These are phyloP conservation scores for Emergomyces africanus DNA, from an alignment of 2,329 filamentous ascomycete genomes.

Conservation along the genomic window DNA sequence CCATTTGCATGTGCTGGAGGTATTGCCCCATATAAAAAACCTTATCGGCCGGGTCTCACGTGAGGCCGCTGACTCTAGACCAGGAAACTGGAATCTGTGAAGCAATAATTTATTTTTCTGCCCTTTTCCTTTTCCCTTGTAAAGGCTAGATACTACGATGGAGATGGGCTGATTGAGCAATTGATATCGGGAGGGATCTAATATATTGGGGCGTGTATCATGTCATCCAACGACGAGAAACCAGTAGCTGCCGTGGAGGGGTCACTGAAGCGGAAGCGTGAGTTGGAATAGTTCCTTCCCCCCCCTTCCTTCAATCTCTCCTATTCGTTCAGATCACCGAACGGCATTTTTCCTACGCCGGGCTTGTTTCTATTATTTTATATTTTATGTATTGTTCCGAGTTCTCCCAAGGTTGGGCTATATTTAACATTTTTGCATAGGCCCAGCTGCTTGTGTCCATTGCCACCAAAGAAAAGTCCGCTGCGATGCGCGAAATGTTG, in stretches of 20 bases:
- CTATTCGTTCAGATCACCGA: not conserved
- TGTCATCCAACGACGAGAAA: constrained; percentile 9
- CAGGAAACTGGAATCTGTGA: not conserved
- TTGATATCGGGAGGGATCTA: not conserved
- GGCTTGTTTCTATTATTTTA: not conserved
- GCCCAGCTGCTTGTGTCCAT: constrained; percentile 35
- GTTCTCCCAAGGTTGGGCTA: not conserved
- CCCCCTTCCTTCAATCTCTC: not conserved
- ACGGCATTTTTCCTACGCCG: not conserved
- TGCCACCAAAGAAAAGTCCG: constrained; percentile 41
- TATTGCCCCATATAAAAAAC: not conserved
- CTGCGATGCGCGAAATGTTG: constrained; percentile 37
- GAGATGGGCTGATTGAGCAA: not conserved
- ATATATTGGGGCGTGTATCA: constrained; percentile 1
- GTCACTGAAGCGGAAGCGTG: constrained; percentile 11
- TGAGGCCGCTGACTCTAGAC: not conserved
- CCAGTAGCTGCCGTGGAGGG: constrained; percentile 6
- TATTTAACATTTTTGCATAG: constrained; percentile 10
- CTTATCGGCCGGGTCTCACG: not conserved
- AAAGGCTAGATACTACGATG: not conserved
- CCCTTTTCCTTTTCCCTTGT: not conserved
- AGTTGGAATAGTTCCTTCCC: not conserved
- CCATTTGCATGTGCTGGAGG: not conserved
- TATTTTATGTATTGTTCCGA: not conserved
- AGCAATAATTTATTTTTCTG: not conserved